Base-by-base conservation (phyloP, 306 rosid genomes). In the Ormosia semicastrata region DNA sequence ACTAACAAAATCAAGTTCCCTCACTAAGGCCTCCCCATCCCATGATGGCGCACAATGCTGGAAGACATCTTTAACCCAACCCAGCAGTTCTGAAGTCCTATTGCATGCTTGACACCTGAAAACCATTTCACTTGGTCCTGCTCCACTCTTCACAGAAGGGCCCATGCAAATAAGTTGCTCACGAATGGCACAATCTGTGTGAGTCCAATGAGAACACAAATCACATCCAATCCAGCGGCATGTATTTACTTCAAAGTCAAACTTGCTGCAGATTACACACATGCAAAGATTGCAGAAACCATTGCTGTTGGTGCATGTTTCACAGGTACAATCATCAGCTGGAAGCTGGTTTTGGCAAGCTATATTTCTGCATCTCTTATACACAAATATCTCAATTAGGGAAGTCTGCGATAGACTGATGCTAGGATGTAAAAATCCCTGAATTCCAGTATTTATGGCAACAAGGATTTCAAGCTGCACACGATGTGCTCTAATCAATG, bases 141-240 rank as follows among this genome's bases (percentile, higher is more conserved):
- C 81, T 49, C 96, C 97, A 66, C 82, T 92, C 90, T 90, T 89
- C 47, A 84, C 84, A 8, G 93, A 85, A 74, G 97, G 90, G 24
- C 97, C 98, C 94, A 85, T 88, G 84, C 85, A 84, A 58, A 95
- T 93, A 72, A 87, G 94, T 75, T 93, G 93, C 81, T 93, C 99
- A 29, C 92, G 97, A 84, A 95, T 95, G 34, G 99, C 98, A 85
- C 99, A 95, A 82, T 95, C 98, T 1, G 99, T 95, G 84, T 95
- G 99, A 66, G 99, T 93, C 99, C 99, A 95, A 83, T 95, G 99
- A 65, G 97, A 93, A 60, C 99, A 95, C 70, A 92, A 78, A 83
- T 95, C 99, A 83, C 99, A 95, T 69, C 99, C 98, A 83, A 95
- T 86, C 99, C 99, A 95, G 10, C 99, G 97, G 74, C 99, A 95